These are phyloP conservation scores for Smallanthus sonchifolius DNA, from an alignment of 129 eudicot species.

Conservation along the genomic window DNA sequence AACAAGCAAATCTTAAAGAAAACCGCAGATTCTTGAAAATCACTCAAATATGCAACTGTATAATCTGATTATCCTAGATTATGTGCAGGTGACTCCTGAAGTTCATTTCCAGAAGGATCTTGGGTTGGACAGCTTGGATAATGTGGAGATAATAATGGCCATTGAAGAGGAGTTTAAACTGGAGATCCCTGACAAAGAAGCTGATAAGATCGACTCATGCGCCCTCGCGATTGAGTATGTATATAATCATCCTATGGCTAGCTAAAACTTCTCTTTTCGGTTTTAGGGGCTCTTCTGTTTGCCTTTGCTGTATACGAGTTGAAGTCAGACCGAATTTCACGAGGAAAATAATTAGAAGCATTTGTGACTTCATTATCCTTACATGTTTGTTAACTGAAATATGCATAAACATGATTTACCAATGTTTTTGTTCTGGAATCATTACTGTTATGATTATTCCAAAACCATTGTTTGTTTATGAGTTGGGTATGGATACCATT, in stretches of 20 bases:
- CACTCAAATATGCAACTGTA: no score
- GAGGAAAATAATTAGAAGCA: conserved; percentile 32
- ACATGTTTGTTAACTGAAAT: conserved; percentile 19
- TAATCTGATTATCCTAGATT: no score
- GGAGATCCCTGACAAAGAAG: conserved; percentile 96
- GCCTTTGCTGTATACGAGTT: conserved; percentile 19
- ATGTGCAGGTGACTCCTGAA: conserved; percentile 81
- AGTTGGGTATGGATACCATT: no score
- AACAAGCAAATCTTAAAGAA: no score
- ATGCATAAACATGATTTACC: background rate
- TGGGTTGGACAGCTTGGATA: conserved; percentile 93
- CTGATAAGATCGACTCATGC: conserved; percentile 85
- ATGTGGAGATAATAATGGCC: conserved; percentile 93
- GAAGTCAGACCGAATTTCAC: conserved; percentile 3
- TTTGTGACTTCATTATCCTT: conserved; percentile 29
- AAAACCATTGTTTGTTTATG: no score
- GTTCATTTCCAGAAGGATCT: conserved; percentile 88
- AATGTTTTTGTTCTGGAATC: no score
- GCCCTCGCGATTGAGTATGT: conserved; percentile 84
- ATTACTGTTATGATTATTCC: no score
- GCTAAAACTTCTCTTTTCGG: conserved; percentile 36
- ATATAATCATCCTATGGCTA: conserved; percentile 80
- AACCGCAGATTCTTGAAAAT: no score
- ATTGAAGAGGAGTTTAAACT: conserved; percentile 91
- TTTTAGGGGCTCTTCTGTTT: background rate